These are phyloP conservation scores for Solanum chilense DNA, from an alignment of 257 asterid species.

Conservation along the genomic window DNA sequence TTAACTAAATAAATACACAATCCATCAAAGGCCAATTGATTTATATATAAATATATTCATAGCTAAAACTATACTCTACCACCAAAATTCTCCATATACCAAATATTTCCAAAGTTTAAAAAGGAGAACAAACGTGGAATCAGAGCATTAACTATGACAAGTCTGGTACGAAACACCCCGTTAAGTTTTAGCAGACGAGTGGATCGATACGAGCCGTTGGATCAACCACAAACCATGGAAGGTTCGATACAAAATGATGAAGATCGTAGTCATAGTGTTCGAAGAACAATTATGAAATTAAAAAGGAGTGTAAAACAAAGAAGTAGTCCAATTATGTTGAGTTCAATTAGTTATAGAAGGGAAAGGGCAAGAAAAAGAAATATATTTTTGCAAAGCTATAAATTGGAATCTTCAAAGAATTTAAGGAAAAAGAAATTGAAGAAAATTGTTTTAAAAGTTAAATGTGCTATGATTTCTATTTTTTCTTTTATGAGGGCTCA, in stretches of 20 bases:
- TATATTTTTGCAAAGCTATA: slow-evolving; percentile 41
- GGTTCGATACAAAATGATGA: neutral
- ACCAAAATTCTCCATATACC: neutral
- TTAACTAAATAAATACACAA: neutral
- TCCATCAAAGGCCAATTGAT: neutral
- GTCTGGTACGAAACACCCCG: slow-evolving; percentile 22
- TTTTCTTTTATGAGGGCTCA: slow-evolving; percentile 30
- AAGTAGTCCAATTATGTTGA: slow-evolving; percentile 13
- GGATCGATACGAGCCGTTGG: slow-evolving; percentile 1
- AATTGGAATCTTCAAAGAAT: slow-evolving; percentile 18
- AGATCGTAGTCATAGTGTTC: neutral
- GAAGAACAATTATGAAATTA: slow-evolving; percentile 19
- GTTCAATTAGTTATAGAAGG: slow-evolving; percentile 30
- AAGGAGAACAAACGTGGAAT: neutral
- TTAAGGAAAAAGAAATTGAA: slow-evolving; percentile 12
- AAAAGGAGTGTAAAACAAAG: slow-evolving; percentile 10
- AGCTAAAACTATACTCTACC: neutral
- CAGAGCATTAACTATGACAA: slow-evolving; percentile 5
- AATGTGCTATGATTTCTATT: slow-evolving; percentile 23
- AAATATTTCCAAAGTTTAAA: neutral
- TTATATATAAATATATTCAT: neutral
- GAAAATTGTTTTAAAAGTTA: slow-evolving; percentile 27
- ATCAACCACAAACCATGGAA: neutral
- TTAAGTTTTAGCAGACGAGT: slow-evolving; percentile 15
- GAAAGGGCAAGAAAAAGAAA: slow-evolving; percentile 41